Evolutionary conservation across 116 monocot genomes (phyloP).

Genomic region (Papilionanthe hybrid): DNA sequence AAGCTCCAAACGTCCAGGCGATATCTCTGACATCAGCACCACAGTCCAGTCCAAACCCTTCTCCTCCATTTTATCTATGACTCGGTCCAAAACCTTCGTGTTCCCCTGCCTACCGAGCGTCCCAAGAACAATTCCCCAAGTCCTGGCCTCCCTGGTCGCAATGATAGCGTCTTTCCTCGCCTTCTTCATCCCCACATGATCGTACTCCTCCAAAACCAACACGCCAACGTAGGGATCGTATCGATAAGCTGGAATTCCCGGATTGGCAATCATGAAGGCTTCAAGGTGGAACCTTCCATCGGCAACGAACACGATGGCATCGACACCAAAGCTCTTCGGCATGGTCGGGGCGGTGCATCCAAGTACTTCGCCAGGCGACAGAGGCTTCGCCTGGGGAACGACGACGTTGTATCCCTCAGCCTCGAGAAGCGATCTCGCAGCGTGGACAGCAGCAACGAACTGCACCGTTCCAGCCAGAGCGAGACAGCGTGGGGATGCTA

Average conservation of each 20-base stretch:
- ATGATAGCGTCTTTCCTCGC: slow-evolving; percentile 64
- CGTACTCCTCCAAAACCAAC: slow-evolving; percentile 74
- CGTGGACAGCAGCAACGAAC: slow-evolving; percentile 75
- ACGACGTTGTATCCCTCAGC: slow-evolving; percentile 46
- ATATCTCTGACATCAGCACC: slow-evolving; percentile 92
- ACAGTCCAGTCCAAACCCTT: slow-evolving; percentile 80
- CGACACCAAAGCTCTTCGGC: slow-evolving; percentile 31
- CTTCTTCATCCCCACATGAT: slow-evolving; percentile 79
- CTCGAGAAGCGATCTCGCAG: slow-evolving; percentile 38
- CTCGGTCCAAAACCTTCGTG: slow-evolving; percentile 59
- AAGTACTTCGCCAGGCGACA: slow-evolving; percentile 88
- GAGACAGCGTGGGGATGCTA: slow-evolving; percentile 32
- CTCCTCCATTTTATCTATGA: slow-evolving; percentile 73
- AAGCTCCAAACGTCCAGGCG: slow-evolving; percentile 66
- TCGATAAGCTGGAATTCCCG: slow-evolving; percentile 57
- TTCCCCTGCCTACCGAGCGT: slow-evolving; percentile 94
- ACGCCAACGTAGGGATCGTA: slow-evolving; percentile 79
- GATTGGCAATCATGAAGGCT: slow-evolving; percentile 99
- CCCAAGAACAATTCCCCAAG: slow-evolving; percentile 88
- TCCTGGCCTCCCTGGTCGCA: slow-evolving; percentile 49
- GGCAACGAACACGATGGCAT: slow-evolving; percentile 70
- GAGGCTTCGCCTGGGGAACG: slow-evolving; percentile 84
- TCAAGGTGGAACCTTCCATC: slow-evolving; percentile 96
- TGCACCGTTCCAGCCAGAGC: slow-evolving; percentile 89
- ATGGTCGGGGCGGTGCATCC: slow-evolving; percentile 85